These are phyloP conservation scores for Whalleya microplaca DNA, from an alignment of 2,329 filamentous ascomycete species.

Conservation along the genomic window DNA sequence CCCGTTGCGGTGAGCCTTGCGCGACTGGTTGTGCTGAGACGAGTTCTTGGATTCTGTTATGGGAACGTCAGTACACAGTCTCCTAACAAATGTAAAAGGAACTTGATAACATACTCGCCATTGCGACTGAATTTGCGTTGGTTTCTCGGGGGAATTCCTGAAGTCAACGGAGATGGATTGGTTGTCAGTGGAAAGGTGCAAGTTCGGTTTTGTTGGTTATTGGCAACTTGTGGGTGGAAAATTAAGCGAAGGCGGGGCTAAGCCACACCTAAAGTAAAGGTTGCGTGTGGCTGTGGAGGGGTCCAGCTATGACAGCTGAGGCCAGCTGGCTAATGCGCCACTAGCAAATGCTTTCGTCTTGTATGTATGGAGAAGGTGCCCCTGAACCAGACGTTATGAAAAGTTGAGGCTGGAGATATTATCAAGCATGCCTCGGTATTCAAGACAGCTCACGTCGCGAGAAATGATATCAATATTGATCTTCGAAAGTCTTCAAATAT, in stretches of 20 bases:
- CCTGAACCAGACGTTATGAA: too few species aligned
- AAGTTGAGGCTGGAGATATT: too few species aligned
- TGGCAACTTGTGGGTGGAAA: constrained; percentile 38
- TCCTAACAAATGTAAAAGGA: background rate
- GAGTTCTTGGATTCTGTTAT: constrained; percentile 97
- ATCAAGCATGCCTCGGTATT: background rate
- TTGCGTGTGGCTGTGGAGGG: constrained; percentile 4
- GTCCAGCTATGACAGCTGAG: background rate
- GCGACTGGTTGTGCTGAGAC: constrained; percentile 97
- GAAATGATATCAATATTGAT: too few species aligned
- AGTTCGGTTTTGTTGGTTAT: constrained; percentile 31
- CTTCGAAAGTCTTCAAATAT: too few species aligned
- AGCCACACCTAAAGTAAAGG: constrained; percentile 19
- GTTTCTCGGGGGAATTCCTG: constrained; percentile 29
- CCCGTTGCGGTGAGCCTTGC: constrained; percentile 99
- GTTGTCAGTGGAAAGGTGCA: constrained; percentile 26
- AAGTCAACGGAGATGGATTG: constrained; percentile 26
- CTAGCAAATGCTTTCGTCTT: too few species aligned
- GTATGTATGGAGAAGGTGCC: too few species aligned
- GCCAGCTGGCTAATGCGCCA: background rate
- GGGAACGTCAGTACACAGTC: constrained; percentile 32
- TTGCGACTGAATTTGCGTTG: constrained; percentile 51
- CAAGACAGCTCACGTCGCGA: background rate
- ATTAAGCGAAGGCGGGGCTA: constrained; percentile 38
- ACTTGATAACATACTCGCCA: constrained; percentile 65